phyloP scores from a whole-genome alignment of 169 alveolate species.

The Cryptosporidium tyzzeri region DNA sequence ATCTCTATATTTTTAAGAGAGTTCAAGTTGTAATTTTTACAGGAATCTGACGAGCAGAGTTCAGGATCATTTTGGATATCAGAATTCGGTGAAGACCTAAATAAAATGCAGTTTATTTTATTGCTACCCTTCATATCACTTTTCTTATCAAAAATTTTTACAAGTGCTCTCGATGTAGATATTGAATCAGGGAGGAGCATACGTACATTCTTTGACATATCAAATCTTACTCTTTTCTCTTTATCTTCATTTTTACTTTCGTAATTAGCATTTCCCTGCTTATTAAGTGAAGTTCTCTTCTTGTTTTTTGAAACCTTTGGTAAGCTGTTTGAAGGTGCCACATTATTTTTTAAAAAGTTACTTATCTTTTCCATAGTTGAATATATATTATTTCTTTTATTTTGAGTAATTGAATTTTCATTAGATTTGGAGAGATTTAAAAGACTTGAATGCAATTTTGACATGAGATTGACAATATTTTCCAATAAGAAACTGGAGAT shows the following conservation, averaged over 20 bases:
- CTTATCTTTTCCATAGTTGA: slow-evolving; percentile 37
- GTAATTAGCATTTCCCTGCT: background rate
- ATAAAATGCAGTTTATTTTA: slow-evolving; percentile 43
- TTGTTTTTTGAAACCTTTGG: slow-evolving; percentile 53
- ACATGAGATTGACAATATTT: slow-evolving; percentile 17
- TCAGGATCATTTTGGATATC: background rate
- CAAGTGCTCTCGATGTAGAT: slow-evolving; percentile 54
- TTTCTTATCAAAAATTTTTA: slow-evolving; percentile 55
- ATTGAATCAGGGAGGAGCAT: slow-evolving; percentile 70
- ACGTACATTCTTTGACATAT: slow-evolving; percentile 65
- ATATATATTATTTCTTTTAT: slow-evolving; percentile 34
- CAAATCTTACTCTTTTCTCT: slow-evolving; percentile 57
- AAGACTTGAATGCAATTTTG: background rate
- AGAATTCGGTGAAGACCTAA: slow-evolving; percentile 14
- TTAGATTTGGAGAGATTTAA: slow-evolving; percentile 4
- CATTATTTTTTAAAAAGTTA: background rate
- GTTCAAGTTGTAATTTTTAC: background rate
- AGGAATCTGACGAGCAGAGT: background rate
- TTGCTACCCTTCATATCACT: background rate
- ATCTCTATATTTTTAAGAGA: slow-evolving; percentile 17
- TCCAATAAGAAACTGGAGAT: slow-evolving; percentile 3
- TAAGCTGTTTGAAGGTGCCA: background rate
- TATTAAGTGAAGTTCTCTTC: background rate
- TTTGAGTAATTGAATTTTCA: background rate
- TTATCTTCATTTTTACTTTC: background rate